A percentile compares a stretch with the other conserved stretches of the same genome.
Conservation (phyloP, 768 basidiomycete genomes). For the Myochromella boudieri region DNA sequence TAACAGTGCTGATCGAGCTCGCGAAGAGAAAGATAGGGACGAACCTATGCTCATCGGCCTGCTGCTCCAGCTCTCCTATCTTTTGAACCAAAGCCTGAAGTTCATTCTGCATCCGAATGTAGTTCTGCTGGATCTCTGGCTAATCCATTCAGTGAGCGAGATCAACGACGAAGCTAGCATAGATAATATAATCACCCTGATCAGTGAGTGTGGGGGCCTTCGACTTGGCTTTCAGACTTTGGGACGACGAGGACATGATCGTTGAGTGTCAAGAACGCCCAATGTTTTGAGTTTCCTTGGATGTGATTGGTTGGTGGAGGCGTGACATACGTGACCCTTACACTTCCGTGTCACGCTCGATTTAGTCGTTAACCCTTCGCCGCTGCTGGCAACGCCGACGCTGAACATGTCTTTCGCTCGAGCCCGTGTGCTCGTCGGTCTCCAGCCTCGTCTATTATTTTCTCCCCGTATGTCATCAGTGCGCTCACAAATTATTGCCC, state of each 20-base stretch:
- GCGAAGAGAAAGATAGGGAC: conserved; percentile 25
- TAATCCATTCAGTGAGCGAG: conserved; percentile 40
- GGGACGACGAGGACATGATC: conserved; percentile 44
- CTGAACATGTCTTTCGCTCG: conserved; percentile 58
- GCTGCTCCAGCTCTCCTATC: conserved; percentile 94
- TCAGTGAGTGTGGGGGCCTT: conserved; percentile 61
- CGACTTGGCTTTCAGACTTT: conserved; percentile 52
- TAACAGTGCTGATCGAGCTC: conserved; percentile 5
- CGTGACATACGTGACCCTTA: conserved; percentile 34
- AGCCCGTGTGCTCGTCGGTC: conserved; percentile 47
- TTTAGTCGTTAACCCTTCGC: conserved; percentile 26
- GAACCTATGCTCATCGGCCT: conserved; percentile 93
- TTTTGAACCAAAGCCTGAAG: conserved; percentile 90
- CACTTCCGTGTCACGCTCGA: conserved; percentile 29
- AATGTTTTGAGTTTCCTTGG: conserved; percentile 30
- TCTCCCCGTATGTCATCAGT: conserved; percentile 28
- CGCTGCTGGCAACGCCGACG: conserved; percentile 43
- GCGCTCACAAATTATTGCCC: conserved; percentile 38
- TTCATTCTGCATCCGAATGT: conserved; percentile 81
- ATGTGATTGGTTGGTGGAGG: conserved; percentile 46
- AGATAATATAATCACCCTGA: conserved; percentile 60
- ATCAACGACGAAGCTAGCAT: conserved; percentile 2
- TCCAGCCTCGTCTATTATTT: conserved; percentile 46
- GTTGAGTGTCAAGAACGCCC: conserved; percentile 6
- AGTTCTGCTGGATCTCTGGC: conserved; percentile 85